phyloP scores from a whole-genome alignment of 257 asterid species.

The Osmanthus fragrans region DNA sequence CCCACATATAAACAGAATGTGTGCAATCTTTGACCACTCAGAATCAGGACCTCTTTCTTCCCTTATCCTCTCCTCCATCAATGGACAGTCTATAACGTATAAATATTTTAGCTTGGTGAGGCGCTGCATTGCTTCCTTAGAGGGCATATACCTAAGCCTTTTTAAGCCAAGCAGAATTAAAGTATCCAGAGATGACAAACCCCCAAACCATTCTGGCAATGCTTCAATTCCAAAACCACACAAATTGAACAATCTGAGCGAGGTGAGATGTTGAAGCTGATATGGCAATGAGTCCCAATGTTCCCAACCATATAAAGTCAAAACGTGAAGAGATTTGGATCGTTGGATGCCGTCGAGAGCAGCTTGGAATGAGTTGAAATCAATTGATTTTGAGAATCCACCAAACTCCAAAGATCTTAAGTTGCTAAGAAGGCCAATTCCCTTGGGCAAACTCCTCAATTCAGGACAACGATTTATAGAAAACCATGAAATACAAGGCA shows the following conservation, averaged over 20 bases:
- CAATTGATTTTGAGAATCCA: too few species aligned
- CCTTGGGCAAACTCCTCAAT: too few species aligned
- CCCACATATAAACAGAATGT: too few species aligned
- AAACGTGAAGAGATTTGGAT: background rate
- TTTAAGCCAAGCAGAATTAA: background rate
- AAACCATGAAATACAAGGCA: too few species aligned
- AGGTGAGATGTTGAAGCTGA: slow-evolving; percentile 12
- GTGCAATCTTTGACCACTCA: slow-evolving; percentile 15
- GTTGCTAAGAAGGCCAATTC: too few species aligned
- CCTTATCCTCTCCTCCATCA: background rate
- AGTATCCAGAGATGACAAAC: background rate
- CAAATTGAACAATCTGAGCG: background rate
- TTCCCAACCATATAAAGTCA: background rate
- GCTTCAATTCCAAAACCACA: background rate
- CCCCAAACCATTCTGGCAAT: slow-evolving; percentile 12
- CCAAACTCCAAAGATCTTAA: too few species aligned
- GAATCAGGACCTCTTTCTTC: background rate
- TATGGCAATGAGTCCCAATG: slow-evolving; percentile 14
- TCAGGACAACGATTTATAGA: too few species aligned
- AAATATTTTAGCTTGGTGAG: slow-evolving; percentile 6
- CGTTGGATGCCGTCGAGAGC: too few species aligned
- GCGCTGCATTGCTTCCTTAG: slow-evolving; percentile 14
- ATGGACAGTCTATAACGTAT: background rate
- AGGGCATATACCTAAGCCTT: slow-evolving; percentile 14
- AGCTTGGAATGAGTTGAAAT: too few species aligned